phyloP scores from a whole-genome alignment of 2,329 filamentous ascomycete species.

The Colletotrichum karsti region DNA sequence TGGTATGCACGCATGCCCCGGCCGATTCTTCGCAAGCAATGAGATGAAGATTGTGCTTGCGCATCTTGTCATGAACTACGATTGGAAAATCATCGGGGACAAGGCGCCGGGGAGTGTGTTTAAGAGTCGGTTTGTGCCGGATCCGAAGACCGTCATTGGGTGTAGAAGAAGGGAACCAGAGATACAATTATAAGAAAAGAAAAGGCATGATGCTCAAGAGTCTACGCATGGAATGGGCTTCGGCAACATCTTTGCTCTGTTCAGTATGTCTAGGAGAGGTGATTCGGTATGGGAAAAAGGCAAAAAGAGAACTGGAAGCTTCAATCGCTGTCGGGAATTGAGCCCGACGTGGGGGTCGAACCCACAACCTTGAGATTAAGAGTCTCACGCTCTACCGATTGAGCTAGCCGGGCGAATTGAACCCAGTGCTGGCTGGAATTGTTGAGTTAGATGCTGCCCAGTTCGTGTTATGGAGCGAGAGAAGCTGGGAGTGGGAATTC shows the following conservation, averaged over 20 bases:
- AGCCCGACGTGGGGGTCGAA: constrained; percentile 48
- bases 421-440: constrained; percentile 25
- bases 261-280: too few relatives aligned
- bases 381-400: constrained; percentile 81
- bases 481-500: neutral
- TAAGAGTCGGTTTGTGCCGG: constrained; percentile 5
- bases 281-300: neutral
- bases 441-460: neutral
- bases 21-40: constrained; percentile 53
- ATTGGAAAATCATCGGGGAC: constrained; percentile 31
- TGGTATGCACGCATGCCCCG: constrained; percentile 49
- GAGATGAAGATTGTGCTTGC: constrained; percentile 55
- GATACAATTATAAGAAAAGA: neutral
- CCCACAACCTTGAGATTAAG: constrained; percentile 69
- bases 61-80: constrained; percentile 49
- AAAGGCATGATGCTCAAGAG: too few relatives aligned
- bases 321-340: constrained; percentile 28
- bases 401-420: constrained; percentile 64
- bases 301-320: neutral
- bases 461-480: neutral
- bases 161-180: neutral
- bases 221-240: too few relatives aligned
- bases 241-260: too few relatives aligned
- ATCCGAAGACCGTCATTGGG: neutral
- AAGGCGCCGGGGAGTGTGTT: neutral